A percentile compares a stretch with the other conserved stretches of the same genome.
Evolutionary conservation across 2,329 filamentous ascomycete genomes (phyloP).

Genomic region (Didymella arachidicola): DNA sequence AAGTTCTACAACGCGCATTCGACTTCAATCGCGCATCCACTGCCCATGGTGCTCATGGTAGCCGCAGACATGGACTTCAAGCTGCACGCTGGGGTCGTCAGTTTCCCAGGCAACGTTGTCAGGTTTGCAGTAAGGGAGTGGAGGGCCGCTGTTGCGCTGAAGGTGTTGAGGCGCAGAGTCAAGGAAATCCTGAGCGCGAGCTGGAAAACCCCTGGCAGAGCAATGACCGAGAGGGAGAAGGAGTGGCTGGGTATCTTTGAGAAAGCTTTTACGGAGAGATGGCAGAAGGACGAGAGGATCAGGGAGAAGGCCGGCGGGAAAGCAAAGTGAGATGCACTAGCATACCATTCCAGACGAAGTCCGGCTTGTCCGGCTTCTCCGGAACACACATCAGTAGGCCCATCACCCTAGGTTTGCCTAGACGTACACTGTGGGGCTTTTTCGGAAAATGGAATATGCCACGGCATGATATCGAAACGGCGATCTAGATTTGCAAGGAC

Average conservation of each 20-base stretch:
- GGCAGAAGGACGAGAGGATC: constrained; percentile 45
- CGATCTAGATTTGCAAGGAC: too few species aligned
- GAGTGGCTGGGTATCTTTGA: constrained; percentile 54
- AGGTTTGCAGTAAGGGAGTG: constrained; percentile 85
- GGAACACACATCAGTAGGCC: too few species aligned
- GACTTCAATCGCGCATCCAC: constrained; percentile 75
- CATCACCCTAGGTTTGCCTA: too few species aligned
- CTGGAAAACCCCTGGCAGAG: constrained; percentile 65
- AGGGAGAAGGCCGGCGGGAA: constrained; percentile 40
- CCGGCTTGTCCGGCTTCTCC: too few species aligned
- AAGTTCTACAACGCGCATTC: constrained; percentile 83
- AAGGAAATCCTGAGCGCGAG: constrained; percentile 76
- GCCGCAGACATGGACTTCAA: constrained; percentile 85
- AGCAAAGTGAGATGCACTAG: constrained; percentile 29
- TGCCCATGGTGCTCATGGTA: constrained; percentile 75
- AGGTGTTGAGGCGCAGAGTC: constrained; percentile 75
- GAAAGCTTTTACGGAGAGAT: constrained; percentile 40
- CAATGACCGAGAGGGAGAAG: constrained; percentile 50
- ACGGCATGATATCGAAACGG: too few species aligned
- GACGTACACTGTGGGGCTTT: too few species aligned
- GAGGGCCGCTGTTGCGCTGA: constrained; percentile 90
- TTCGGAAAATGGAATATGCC: too few species aligned
- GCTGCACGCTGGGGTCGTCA: constrained; percentile 86
- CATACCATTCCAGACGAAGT: neutral
- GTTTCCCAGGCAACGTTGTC: constrained; percentile 86